Base-by-base conservation (phyloP, 1,284 basidiomycete species). In the Ustilago lituana region DNA sequence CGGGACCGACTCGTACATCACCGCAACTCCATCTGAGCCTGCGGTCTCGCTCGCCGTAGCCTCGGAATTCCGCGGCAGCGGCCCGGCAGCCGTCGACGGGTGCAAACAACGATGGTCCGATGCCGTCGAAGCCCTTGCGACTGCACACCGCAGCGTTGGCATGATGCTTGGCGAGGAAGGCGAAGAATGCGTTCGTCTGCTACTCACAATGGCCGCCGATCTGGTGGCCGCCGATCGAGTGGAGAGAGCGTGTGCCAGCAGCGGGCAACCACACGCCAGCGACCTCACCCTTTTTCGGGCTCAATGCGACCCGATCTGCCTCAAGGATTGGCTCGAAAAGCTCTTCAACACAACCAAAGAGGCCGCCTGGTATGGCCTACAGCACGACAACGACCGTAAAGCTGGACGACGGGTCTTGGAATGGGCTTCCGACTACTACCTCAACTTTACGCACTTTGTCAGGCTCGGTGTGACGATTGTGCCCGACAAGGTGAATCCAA, bases 181-280 rank as follows among this genome's bases (percentile, higher is more conserved):
- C 22, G 68, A 72, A 26, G 70, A 73, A 49, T 73, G 69, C 37
- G 56, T 73, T 2, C 65, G 62, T 20, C 41, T 52, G 17, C 33
- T 73, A 22, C 31, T 55, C 38, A 43, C 26, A 29, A 23, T 62
- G 20, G 51, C 58, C 44, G 63, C 63, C 40, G 69, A 72, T 19
- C 50, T 68, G 10, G 45, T 37, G 3, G 45, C 45, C n/a, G 45
- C 45, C 3, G 22, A 19, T 15, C 45, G 45, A 23, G 45, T 47
- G 12, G 6, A 15, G 19, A 20, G 22, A 11, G 37, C 33, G 6
- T 36, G 11, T 36, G 15, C 33, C n/a, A n/a, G n/a, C 33, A 7
- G 15, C 5, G 11, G 23, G 31, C 3, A 43, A 8, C 19, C 22
- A 10, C 6, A 9, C 2, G 20, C 14, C 19, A 24, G 27, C 23